A percentile compares a stretch with the other conserved stretches of the same genome.
Evolutionary conservation across 306 rosid genomes (phyloP).

Genomic region (Alnus rubra): DNA sequence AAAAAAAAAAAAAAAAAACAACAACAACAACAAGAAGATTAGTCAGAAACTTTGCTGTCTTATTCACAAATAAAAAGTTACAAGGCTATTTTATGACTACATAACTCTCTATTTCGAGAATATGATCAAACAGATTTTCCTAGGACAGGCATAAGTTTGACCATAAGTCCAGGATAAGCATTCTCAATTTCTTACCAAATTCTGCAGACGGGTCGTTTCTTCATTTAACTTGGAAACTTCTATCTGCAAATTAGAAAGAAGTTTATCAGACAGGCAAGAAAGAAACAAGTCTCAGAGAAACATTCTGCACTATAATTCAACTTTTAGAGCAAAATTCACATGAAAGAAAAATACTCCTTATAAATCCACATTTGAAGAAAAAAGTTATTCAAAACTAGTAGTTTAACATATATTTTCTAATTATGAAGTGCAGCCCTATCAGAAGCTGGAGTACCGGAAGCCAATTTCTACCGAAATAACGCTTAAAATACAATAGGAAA

Average conservation of each 20-base stretch:
- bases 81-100: neutral
- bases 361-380: neutral
- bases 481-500: neutral
- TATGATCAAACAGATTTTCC: neutral
- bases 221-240: slow-evolving; percentile 56
- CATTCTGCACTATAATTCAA: neutral
- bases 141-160: slow-evolving; percentile 13
- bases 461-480: neutral
- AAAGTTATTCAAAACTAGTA: neutral
- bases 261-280: slow-evolving; percentile 15
- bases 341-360: neutral
- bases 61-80: neutral
- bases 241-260: slow-evolving; percentile 53
- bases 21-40: too few relatives aligned
- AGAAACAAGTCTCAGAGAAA: slow-evolving; percentile 18
- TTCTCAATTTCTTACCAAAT: slow-evolving; percentile 55
- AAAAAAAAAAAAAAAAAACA: neutral
- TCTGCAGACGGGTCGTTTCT: slow-evolving; percentile 47
- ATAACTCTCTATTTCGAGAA: slow-evolving; percentile 7
- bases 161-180: slow-evolving; percentile 9
- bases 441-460: neutral
- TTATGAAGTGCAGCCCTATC: neutral
- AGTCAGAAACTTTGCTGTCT: too few relatives aligned
- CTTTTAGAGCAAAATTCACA: neutral
- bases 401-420: neutral